A percentile compares a stretch with the other conserved stretches of the same genome.
phyloP scores from a whole-genome alignment of 306 rosid genomes.

The Albizia julibrissin region DNA sequence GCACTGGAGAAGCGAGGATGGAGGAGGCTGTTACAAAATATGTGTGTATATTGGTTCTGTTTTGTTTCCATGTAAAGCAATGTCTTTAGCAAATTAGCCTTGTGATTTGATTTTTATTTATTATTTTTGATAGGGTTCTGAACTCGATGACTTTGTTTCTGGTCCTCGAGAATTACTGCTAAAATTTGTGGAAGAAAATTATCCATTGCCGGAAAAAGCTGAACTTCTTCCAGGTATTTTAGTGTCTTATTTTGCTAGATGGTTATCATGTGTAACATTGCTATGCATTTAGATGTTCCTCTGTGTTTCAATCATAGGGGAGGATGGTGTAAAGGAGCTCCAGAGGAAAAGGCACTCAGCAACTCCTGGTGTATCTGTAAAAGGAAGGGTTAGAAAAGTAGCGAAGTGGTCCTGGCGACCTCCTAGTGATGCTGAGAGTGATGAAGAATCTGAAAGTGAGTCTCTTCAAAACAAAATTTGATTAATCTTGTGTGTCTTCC shows the following conservation, averaged over 20 bases:
- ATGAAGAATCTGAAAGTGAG: conserved; percentile 91
- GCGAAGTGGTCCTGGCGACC: conserved; percentile 71
- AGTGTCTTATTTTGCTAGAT: conserved; percentile 23
- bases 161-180: conserved; percentile 97
- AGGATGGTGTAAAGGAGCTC: conserved; percentile 95
- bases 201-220: conserved; percentile 97
- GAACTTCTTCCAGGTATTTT: conserved; percentile 80
- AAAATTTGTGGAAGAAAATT: conserved; percentile 94
- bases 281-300: conserved; percentile 21
- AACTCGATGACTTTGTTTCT: conserved; percentile 96
- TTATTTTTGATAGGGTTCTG: conserved; percentile 70
- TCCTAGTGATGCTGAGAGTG: conserved; percentile 82
- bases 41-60: conserved; percentile 57
- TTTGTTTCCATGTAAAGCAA: conserved; percentile 24
- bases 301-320: conserved; percentile 52
- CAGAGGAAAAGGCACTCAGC: conserved; percentile 96
- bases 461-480: conserved; percentile 30
- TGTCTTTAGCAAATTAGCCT: conserved; percentile 16
- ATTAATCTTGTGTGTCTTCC: conserved; percentile 33
- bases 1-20: conserved; percentile 99
- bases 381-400: conserved; percentile 91
- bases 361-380: conserved; percentile 80
- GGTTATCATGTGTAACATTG: conserved; percentile 29
- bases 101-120: conserved; percentile 19
- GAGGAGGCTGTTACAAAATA: conserved; percentile 99